Base-by-base conservation (phyloP, 352 stramenopile species). In the Peronosclerospora sorghi region DNA sequence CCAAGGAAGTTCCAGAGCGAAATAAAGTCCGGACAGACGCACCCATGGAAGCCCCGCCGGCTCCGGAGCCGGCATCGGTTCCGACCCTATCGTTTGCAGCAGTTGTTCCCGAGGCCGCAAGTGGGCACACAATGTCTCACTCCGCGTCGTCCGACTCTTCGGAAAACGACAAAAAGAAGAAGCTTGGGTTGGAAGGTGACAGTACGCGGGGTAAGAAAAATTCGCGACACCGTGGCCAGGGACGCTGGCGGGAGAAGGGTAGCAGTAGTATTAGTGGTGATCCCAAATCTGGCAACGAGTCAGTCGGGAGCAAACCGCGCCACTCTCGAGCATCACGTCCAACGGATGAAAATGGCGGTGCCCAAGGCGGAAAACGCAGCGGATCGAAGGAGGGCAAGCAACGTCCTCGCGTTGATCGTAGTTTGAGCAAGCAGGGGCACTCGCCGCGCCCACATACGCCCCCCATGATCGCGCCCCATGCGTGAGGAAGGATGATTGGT, bases 21-120 rank as follows among this genome's bases (percentile, higher is more conserved):
- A 23, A 44, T 32, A 15, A 42, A 17, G 26, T 48, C 10, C 34
- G 32, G 28, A 45, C 41, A 4, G 40, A 61, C 39, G 19, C 54
- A 0, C 44, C 32, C 3, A 38, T 51, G 2, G 51, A 51, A 26
- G 45, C 44, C 6, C 27, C 24, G 17, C 34, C 37, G 21, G 32
- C 39, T 0, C 34, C 58, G 0, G 45, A 59, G 6, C 65, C 49
- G 0, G 49, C 65, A 28, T 42, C 65, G 40, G 49, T 46, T 9
- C 57, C 67, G 7, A 68, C 68, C 2, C 73, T 75, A 23, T 78
- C 66, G 20, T 82, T 82, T 48, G 66, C 72, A 26, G 56, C 59
- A 0, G 62, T 70, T 32, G 40, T 67, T 23, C 49, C 57, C 1
- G 48, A 47, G n/a, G 48, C 51, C 7, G 35, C 52, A 7, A 43